Base-by-base conservation (phyloP, 805 yeast genomes). In the Pichia heedii region DNA sequence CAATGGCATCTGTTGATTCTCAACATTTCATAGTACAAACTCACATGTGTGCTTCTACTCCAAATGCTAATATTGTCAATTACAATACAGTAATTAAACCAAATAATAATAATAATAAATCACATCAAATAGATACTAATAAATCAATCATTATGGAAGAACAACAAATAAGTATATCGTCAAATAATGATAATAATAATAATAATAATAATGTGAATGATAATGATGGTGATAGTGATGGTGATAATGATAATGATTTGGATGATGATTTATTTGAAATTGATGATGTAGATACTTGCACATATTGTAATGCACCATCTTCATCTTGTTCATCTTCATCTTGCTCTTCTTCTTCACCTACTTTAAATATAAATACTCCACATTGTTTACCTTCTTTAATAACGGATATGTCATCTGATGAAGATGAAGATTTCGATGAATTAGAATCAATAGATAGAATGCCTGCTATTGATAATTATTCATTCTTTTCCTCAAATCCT, bases 211-310 rank as follows among this genome's bases (percentile, higher is more conserved):
- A 46, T 34, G 46, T 53, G 19, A 53, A 54, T 40, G 46, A 45
- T 21, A 41, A 53, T 11, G 58, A 56, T 35, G 57, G 52, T 29
- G 40, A 20, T 13, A 20, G 7, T 16, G 33, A 12, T 4, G 18
- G 20, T 16, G 33, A 30, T 4, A 13, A 16, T n/a, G 27, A 11
- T 24, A 11, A 24, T 8, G 45, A 48, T 8, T 53, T 48, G 3
- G 53, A 49, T 12, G 54, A 48, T 22, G 52, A 46, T 34, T 45
- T 53, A 20, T 54, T 55, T 40, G 46, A 45, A 22, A 41, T 54
- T 11, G 58, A 56, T 35, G 57, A 53, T 29, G 40, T 50, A 9
- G 54, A 50, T 18, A 52, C 53, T 16, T 40, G 46, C 38, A 47
- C 51, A 3, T 55, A 54, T 15, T 29, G 15, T 6, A 29, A 27